phyloP scores from a whole-genome alignment of 352 stramenopile species.

The Globisporangium splendens region DNA sequence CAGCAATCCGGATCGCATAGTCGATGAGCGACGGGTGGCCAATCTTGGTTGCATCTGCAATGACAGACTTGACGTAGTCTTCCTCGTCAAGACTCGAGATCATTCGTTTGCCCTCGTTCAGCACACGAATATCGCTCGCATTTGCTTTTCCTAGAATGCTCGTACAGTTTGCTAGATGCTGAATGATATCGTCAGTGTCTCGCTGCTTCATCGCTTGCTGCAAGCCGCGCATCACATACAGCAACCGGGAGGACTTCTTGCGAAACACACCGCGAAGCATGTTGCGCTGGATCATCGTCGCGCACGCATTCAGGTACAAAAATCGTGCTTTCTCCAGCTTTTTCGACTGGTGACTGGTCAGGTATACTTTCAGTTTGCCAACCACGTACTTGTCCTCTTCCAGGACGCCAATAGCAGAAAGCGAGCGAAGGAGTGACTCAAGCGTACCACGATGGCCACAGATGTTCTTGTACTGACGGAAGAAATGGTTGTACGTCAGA shows the following conservation, averaged over 20 bases:
- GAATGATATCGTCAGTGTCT: slow-evolving; percentile 59
- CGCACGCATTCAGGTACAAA: slow-evolving; percentile 75
- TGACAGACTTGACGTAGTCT: slow-evolving; percentile 71
- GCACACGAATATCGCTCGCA: slow-evolving; percentile 55
- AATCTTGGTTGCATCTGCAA: slow-evolving; percentile 54
- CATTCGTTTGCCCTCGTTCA: slow-evolving; percentile 45
- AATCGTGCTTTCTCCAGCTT: slow-evolving; percentile 75
- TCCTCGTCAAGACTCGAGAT: slow-evolving; percentile 70
- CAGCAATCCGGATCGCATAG: slow-evolving; percentile 53
- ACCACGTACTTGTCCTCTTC: slow-evolving; percentile 80
- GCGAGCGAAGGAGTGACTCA: slow-evolving; percentile 63
- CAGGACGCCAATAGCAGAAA: slow-evolving; percentile 78
- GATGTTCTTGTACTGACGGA: slow-evolving; percentile 77
- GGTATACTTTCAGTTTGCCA: slow-evolving; percentile 65
- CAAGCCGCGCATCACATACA: slow-evolving; percentile 56
- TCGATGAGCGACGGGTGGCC: slow-evolving; percentile 57
- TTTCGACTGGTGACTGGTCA: slow-evolving; percentile 79
- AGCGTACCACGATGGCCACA: slow-evolving; percentile 74
- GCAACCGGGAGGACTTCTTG: slow-evolving; percentile 53
- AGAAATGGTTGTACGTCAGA: slow-evolving; percentile 78
- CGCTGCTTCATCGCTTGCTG: slow-evolving; percentile 49
- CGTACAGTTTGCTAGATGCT: slow-evolving; percentile 50
- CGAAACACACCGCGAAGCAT: slow-evolving; percentile 68
- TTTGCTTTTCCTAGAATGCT: slow-evolving; percentile 52
- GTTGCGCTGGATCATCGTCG: slow-evolving; percentile 83